These are phyloP conservation scores for Penicillium taxi DNA, from an alignment of 495 filamentous ascomycete genomes.

Conservation along the genomic window DNA sequence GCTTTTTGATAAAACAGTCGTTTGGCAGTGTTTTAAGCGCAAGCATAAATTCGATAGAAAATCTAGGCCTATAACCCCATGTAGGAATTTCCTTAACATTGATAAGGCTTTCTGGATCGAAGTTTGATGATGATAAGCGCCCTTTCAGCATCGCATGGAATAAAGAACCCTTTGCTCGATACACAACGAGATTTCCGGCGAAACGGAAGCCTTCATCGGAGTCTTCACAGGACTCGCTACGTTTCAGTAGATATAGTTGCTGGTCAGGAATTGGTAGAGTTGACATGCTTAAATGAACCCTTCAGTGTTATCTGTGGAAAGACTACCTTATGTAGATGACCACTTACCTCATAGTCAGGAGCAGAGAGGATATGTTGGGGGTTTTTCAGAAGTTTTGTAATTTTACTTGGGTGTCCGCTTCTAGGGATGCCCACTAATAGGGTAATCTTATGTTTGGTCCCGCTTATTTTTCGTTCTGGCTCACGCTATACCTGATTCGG, in stretches of 20 bases:
- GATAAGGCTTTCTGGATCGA: not conserved
- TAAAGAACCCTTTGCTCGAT: not conserved
- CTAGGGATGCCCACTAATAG: too few species aligned
- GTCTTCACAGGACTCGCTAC: not conserved
- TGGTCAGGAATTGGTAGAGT: not conserved
- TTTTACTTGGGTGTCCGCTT: too few species aligned
- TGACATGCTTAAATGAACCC: not conserved
- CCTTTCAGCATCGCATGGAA: not conserved
- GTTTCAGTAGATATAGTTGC: not conserved
- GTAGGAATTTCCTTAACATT: not conserved
- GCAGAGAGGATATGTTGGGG: too few species aligned
- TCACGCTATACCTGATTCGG: slow-evolving; percentile 3
- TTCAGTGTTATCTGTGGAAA: too few species aligned
- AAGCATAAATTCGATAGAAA: not conserved
- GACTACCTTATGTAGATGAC: too few species aligned
- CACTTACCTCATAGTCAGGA: too few species aligned
- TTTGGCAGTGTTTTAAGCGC: not conserved
- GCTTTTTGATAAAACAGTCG: not conserved
- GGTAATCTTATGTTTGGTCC: too few species aligned
- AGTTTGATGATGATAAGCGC: not conserved
- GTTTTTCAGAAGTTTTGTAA: too few species aligned
- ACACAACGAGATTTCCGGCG: not conserved
- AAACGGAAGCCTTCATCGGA: not conserved
- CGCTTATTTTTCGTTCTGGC: too few species aligned
- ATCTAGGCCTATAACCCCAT: not conserved